phyloP scores from a whole-genome alignment of 2,329 filamentous ascomycete species.

The Penicillium digitatum region DNA sequence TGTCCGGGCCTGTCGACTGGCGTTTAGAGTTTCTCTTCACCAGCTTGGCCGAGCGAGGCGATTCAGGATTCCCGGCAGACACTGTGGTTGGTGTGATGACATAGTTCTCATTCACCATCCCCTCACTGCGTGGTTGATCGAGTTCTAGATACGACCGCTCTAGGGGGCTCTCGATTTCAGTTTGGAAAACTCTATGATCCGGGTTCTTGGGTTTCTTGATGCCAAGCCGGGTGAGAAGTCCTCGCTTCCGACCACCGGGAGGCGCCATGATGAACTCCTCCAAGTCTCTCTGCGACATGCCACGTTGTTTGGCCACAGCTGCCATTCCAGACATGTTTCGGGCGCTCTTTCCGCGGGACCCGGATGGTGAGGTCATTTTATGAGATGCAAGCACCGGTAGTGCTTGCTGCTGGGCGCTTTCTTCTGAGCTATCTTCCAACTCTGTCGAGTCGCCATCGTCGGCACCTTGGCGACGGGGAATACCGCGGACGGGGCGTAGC shows the following conservation, averaged over 20 bases:
- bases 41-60: slow-evolving; percentile 25
- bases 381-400: slow-evolving; percentile 26
- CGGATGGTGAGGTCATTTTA: slow-evolving; percentile 19
- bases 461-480: slow-evolving; percentile 54
- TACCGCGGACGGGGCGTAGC: slow-evolving; percentile 56
- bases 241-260: slow-evolving; percentile 27
- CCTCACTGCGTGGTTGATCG: slow-evolving; percentile 28
- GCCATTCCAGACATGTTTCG: slow-evolving; percentile 31
- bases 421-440: slow-evolving; percentile 58
- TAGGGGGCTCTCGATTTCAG: slow-evolving; percentile 55
- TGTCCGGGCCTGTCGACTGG: slow-evolving; percentile 13
- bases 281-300: slow-evolving; percentile 45
- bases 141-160: slow-evolving; percentile 56
- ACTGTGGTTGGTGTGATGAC: slow-evolving; percentile 20
- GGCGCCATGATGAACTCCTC: slow-evolving; percentile 36
- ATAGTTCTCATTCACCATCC: slow-evolving; percentile 11
- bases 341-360: slow-evolving; percentile 35
- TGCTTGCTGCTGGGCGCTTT: slow-evolving; percentile 33
- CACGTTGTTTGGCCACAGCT: slow-evolving; percentile 50
- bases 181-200: slow-evolving; percentile 48
- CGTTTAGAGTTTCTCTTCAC: slow-evolving; percentile 28
- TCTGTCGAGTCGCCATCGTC: slow-evolving; percentile 62
- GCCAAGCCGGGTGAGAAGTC: slow-evolving; percentile 34
- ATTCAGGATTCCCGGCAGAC: slow-evolving; percentile 14
- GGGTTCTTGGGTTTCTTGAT: slow-evolving; percentile 27